phyloP scores from a whole-genome alignment of 176 grass and related monocot species.

The Phragmites australis region DNA sequence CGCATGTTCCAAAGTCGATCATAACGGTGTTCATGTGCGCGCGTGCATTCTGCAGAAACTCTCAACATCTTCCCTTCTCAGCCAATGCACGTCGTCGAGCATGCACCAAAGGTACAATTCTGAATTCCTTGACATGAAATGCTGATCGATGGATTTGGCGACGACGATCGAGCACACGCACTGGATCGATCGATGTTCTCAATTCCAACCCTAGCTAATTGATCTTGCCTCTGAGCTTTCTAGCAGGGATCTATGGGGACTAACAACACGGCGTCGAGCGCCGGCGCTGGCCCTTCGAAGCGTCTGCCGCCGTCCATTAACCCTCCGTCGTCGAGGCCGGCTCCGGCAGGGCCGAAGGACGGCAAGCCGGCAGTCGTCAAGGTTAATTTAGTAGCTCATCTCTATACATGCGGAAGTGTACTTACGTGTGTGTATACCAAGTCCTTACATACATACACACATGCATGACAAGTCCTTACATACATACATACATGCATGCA shows the following conservation, averaged over 20 bases:
- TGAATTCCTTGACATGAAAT: not conserved
- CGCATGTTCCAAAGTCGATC: not conserved
- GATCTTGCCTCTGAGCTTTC: not conserved
- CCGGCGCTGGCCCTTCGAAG: not conserved
- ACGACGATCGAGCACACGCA: too few species aligned
- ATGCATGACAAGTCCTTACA: too few species aligned
- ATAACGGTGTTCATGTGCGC: not conserved
- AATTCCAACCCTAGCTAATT: not conserved
- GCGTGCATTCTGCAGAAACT: constrained; percentile 49
- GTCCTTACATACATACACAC: too few species aligned
- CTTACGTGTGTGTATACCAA: too few species aligned
- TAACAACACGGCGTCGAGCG: not conserved
- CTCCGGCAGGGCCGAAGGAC: constrained; percentile 9
- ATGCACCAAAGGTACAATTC: constrained; percentile 27
- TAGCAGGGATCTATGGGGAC: constrained; percentile 9
- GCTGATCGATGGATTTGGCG: too few species aligned
- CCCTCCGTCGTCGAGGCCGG: constrained; percentile 18
- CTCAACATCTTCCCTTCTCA: constrained; percentile 82
- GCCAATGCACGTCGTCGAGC: constrained; percentile 61
- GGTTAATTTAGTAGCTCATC: constrained; percentile 23
- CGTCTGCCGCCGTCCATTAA: not conserved
- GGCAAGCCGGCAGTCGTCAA: constrained; percentile 31
- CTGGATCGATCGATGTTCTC: not conserved
- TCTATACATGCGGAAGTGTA: not conserved
- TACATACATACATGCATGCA: too few species aligned